Conservation (phyloP, 306 rosid species). For the Abrus pulchellus region DNA sequence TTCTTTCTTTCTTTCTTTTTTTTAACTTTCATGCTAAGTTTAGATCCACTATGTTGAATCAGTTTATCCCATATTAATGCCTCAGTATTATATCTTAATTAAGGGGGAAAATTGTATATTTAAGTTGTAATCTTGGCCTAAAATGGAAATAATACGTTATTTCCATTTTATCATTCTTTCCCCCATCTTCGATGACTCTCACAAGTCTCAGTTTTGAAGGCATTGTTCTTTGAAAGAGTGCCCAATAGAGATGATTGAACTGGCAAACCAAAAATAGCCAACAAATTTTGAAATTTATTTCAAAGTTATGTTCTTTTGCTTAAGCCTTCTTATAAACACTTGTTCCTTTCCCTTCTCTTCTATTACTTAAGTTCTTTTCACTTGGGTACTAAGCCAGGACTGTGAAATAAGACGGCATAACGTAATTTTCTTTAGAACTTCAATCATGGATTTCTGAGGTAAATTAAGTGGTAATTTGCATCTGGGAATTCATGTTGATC, state of each 20-base stretch:
- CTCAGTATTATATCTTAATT: background rate
- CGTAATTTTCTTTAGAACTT: background rate
- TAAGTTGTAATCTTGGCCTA: background rate
- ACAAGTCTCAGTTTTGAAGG: constrained; percentile 1
- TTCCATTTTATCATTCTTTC: background rate
- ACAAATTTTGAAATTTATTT: background rate
- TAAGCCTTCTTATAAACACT: background rate
- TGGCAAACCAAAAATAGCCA: background rate
- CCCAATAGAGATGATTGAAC: background rate
- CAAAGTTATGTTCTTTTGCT: background rate
- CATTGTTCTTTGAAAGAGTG: constrained; percentile 4
- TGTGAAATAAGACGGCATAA: background rate
- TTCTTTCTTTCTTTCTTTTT: background rate
- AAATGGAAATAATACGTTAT: background rate
- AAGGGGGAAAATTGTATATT: background rate
- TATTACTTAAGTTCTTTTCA: background rate
- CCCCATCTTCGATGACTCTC: background rate
- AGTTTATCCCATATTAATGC: constrained; percentile 10
- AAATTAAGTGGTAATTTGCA: constrained; percentile 8
- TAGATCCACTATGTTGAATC: background rate
- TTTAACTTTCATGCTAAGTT: background rate
- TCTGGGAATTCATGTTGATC: background rate
- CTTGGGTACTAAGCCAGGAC: background rate
- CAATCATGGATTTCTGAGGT: constrained; percentile 1
- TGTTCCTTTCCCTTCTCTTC: constrained; percentile 6